phyloP scores from a whole-genome alignment of 2,329 filamentous ascomycete species.

The Fusarium chaquense region DNA sequence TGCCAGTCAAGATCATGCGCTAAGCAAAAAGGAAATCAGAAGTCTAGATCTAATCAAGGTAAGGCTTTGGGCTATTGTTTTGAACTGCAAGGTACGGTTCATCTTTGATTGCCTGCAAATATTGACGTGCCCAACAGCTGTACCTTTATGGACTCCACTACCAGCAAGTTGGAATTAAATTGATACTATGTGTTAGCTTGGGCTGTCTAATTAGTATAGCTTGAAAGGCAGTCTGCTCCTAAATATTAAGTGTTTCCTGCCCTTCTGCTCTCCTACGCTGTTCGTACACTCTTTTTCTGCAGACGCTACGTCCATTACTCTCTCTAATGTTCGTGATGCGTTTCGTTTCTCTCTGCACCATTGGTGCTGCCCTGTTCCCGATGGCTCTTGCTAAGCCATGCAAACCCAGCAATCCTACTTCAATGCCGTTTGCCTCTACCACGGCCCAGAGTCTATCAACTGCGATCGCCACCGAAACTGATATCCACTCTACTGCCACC shows the following conservation, averaged over 20 bases:
- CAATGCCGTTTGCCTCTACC: background rate
- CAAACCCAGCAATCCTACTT: background rate
- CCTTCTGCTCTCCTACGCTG: background rate
- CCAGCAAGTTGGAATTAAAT: background rate
- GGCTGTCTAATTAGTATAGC: background rate
- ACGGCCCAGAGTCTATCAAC: background rate
- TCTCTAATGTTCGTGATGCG: conserved; percentile 35
- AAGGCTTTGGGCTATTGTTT: conserved; percentile 8
- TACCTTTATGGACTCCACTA: background rate
- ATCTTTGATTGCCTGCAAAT: background rate
- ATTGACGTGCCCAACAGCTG: background rate
- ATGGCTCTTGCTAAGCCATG: conserved; percentile 5
- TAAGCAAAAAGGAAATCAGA: background rate
- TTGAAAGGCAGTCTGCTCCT: background rate
- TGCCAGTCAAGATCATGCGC: background rate
- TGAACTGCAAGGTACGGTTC: background rate
- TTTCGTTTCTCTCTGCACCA: conserved; percentile 24
- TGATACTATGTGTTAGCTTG: no score
- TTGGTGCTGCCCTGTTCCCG: conserved; percentile 19
- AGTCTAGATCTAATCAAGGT: background rate
- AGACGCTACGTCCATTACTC: background rate
- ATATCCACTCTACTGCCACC: background rate
- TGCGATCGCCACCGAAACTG: background rate
- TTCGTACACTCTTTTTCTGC: background rate
- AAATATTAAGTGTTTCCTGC: background rate